phyloP scores from a whole-genome alignment of 1,284 basidiomycete species.

The Trichosporon sp. region DNA sequence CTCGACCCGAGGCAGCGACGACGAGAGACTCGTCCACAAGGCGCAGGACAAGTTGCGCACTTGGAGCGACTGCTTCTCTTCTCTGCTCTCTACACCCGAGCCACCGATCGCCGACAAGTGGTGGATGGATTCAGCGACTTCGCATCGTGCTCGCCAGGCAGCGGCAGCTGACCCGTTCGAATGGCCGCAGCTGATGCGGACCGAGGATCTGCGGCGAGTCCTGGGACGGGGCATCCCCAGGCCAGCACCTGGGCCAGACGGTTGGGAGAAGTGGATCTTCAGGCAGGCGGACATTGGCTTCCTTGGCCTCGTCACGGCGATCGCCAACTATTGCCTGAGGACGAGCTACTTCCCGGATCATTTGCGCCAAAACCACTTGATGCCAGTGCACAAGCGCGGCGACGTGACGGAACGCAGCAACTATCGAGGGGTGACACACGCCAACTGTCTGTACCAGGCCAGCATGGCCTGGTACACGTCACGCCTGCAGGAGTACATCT shows the following conservation, averaged over 20 bases:
- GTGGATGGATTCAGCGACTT: too few species aligned
- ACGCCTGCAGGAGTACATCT: conserved; percentile 27
- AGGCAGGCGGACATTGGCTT: conserved; percentile 25
- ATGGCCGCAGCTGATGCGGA: not conserved
- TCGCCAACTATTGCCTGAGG: conserved; percentile 38
- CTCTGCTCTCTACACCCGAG: too few species aligned
- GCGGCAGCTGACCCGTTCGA: too few species aligned
- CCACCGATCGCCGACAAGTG: too few species aligned
- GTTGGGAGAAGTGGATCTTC: conserved; percentile 43
- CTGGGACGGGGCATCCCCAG: conserved; percentile 26
- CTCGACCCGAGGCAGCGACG: too few species aligned
- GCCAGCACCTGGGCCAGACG: conserved; percentile 32
- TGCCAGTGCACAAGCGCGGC: conserved; percentile 42
- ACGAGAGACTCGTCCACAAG: too few species aligned
- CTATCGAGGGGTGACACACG: conserved; percentile 32
- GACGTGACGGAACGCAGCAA: conserved; percentile 31
- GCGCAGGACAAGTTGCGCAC: too few species aligned
- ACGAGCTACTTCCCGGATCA: conserved; percentile 28
- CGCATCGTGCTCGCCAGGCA: too few species aligned
- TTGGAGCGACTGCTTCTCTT: too few species aligned
- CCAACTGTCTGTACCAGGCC: conserved; percentile 24
- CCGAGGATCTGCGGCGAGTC: conserved; percentile 5
- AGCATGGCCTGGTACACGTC: not conserved
- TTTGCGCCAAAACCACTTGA: conserved; percentile 27
- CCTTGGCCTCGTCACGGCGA: conserved; percentile 27